Evolutionary conservation across 352 stramenopile genomes (phyloP).

Genomic region (Halophytophthora polymorphica): DNA sequence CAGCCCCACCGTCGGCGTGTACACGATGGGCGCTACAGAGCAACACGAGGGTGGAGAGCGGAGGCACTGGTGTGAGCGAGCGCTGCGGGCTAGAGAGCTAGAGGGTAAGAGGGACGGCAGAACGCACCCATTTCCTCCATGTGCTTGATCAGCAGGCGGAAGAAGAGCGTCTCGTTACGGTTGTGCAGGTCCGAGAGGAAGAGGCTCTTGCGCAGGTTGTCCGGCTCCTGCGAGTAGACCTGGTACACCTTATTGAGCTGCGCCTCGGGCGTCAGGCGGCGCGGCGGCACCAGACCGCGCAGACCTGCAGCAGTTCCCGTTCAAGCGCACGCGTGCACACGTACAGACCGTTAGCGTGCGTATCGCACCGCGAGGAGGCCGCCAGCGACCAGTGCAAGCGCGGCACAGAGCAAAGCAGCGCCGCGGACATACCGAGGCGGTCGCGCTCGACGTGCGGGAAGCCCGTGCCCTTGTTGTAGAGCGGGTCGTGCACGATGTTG

Average conservation of each 20-base stretch:
- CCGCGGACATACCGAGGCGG: conserved; percentile 79
- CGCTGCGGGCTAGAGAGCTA: no score
- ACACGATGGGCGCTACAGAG: conserved; percentile 92
- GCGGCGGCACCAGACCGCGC: conserved; percentile 78
- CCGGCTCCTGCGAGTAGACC: conserved; percentile 57
- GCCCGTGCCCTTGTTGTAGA: conserved; percentile 89
- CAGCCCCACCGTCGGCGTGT: conserved; percentile 96
- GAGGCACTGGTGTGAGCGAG: no score
- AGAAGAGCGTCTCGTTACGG: conserved; percentile 96
- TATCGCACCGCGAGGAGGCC: conserved; percentile 2
- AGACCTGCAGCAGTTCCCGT: conserved; percentile 35
- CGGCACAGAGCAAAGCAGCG: no score
- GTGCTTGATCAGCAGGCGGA: conserved; percentile 90
- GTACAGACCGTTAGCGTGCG: conserved; percentile 2
- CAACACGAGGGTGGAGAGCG: neutral
- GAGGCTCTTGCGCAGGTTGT: conserved; percentile 91
- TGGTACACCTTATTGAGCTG: conserved; percentile 80
- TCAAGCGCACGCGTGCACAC: conserved; percentile 2
- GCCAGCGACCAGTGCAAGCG: no score
- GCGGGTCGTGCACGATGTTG: conserved; percentile 77
- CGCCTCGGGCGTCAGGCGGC: conserved; percentile 60
- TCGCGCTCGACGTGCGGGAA: conserved; percentile 83
- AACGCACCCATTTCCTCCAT: conserved; percentile 89
- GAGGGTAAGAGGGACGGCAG: no score
- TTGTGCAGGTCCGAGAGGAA: conserved; percentile 95